Evolutionary conservation across 2,329 filamentous ascomycete species (phyloP), one percentile per base, ranked within the genome.

Genomic region (Lachnum nothofagi): DNA sequence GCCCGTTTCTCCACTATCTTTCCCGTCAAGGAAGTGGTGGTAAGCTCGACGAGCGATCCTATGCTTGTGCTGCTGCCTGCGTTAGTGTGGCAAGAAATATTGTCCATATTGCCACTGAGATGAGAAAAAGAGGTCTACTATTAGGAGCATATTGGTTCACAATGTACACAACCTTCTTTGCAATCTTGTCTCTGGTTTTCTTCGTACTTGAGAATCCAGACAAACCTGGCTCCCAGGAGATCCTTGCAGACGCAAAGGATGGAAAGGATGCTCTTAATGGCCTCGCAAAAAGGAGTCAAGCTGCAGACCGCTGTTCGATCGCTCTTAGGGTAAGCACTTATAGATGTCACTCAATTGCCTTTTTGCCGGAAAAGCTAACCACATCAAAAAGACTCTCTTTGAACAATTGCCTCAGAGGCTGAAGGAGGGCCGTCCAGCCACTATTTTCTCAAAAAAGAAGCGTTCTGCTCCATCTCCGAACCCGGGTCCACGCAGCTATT

Each of bases 111-210:
- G 85, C 84, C 4, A 77, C 82, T 19, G 85, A 90, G 61, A 91
- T 91, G 72, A 83, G 85, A 56, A 84, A 83, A 63, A 79, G 85
- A 60, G 79, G 83, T 3, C 73, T 88, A 5, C 72, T 93, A n/a
- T 84, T 85, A 53, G 88, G 88, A 1, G 85, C 87, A 0, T 91
- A 89, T 66, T 93, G 88, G 88, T 91, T 91, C 63, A 86, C 87
- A 57, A 80, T 91, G 63, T 91, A 89, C 63, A 89, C 86, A 2
- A 85, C 87, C 14, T 91, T 89, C 68, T 91, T 90, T 63, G 83
- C 86, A 12, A 85, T 91, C 25, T 72, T 93, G 25, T 88, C 88
- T 0, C 72, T 93, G 39, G 74, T 91, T 1, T 93, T 88, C 62
- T 91, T 86, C 62, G 85, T 86, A 1, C 72, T 89, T 12, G 88